Evolutionary conservation across 2,329 filamentous ascomycete species (phyloP).

Genomic region (Ustilaginoidea virens): DNA sequence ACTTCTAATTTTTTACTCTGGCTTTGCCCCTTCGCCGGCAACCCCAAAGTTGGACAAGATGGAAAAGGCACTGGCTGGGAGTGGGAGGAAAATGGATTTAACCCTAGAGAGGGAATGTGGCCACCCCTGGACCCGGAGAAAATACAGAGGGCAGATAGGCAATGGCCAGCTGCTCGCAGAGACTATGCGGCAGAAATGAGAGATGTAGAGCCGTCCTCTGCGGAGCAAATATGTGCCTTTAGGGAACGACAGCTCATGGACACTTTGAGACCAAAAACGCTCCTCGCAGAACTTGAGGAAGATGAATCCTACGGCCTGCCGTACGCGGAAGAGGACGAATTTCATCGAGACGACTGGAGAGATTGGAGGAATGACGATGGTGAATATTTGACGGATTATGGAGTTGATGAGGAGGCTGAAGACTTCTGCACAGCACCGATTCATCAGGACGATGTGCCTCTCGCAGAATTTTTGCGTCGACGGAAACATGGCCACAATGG

Average conservation of each 20-base stretch:
- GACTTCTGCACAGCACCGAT: constrained; percentile 9
- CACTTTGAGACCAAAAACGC: no score
- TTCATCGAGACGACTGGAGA: constrained; percentile 39
- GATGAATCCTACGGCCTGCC: no score
- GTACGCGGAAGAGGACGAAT: constrained; percentile 41
- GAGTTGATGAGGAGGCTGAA: constrained; percentile 63
- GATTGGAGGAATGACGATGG: constrained; percentile 64
- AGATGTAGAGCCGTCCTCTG: constrained; percentile 21
- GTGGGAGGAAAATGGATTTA: constrained; percentile 66
- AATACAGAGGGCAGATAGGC: constrained; percentile 24
- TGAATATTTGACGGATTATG: constrained; percentile 59
- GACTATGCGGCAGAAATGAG: constrained; percentile 18
- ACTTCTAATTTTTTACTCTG: constrained; percentile 48
- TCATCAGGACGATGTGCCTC: constrained; percentile 46
- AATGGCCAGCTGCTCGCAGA: constrained; percentile 24
- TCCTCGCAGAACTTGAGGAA: constrained; percentile 35
- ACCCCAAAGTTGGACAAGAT: constrained; percentile 24
- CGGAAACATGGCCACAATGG: no score
- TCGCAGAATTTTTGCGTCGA: constrained; percentile 50
- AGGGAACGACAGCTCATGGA: constrained; percentile 32
- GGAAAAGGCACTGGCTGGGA: constrained; percentile 34
- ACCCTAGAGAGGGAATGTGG: constrained; percentile 45
- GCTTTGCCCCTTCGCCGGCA: constrained; percentile 51
- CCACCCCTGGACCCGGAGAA: constrained; percentile 50
- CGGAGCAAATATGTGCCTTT: constrained; percentile 34